Base-by-base conservation (phyloP, 1,284 basidiomycete species). In the Trichosporon asahii region DNA sequence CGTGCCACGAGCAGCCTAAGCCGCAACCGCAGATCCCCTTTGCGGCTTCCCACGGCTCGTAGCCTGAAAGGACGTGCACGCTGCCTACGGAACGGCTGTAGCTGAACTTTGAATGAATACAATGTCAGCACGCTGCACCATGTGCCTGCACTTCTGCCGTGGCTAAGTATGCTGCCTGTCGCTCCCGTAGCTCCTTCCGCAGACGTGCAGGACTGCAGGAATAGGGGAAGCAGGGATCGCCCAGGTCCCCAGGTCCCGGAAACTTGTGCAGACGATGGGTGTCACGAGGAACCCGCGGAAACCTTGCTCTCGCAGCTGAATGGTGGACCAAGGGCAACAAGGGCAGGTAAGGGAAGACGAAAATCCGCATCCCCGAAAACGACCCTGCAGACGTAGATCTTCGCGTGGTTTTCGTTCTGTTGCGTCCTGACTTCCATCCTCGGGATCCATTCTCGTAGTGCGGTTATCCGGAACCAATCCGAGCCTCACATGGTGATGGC, bases 271-370 rank as follows among this genome's bases (percentile, higher is more conserved):
- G 27, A 9, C 18, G 57, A 61, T 15, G 29, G 57, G 29, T 61
- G 57, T 61, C 57, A 61, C 57, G 27, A 61, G 57, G 57, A 61
- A 61, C 57, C 57, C 57, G 57, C 57, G 57, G 57, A 61, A 61
- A 31, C 29, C 29, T 61, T 18, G n/a, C 7, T 18, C 2, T 23
- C 18, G 21, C 7, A 53, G 21, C 8, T 53, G 49, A 60, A 60
- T 60, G 18, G 55, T n/a, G n/a, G n/a, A n/a, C n/a, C n/a, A n/a
- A n/a, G n/a, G n/a, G 40, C 15, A 44, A 6, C 40, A 40, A 40
- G 9, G 37, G 25, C 27, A 57, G 4, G 23, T 8, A 18, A 60
- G 21, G 55, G 55, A 11, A 6, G 14, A 60, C 55, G 55, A 29
- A 29, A 18, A 8, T 53, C 21, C 49, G 49, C 49, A 23, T 9